Evolutionary conservation across 2,329 filamentous ascomycete genomes (phyloP).

Genomic region (Penicillium frequentans): DNA sequence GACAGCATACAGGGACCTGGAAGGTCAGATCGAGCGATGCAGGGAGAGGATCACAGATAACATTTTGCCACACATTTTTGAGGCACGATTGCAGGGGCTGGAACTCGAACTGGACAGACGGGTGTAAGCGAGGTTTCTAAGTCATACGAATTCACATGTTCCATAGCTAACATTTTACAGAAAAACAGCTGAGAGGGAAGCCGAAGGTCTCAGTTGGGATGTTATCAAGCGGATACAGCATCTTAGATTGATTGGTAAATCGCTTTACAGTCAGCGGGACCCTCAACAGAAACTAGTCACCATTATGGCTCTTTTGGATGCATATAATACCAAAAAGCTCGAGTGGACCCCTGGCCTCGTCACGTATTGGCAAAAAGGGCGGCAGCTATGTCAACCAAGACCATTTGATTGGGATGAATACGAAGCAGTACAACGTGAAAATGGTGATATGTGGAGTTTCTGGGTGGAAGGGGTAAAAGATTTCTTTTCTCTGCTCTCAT

Average conservation of each 20-base stretch:
- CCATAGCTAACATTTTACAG: neutral
- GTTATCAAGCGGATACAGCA: neutral
- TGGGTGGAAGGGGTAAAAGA: constrained; percentile 2
- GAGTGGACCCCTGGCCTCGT: neutral
- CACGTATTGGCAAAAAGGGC: constrained; percentile 6
- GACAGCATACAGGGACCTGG: neutral
- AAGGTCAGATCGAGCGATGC: constrained; percentile 5
- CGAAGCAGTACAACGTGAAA: neutral
- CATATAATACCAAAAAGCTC: neutral
- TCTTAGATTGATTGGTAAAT: neutral
- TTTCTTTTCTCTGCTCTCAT: neutral
- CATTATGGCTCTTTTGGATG: neutral
- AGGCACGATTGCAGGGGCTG: neutral
- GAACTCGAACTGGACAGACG: neutral
- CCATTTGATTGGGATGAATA: constrained; percentile 6
- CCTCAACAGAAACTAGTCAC: neutral
- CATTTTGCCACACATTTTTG: neutral
- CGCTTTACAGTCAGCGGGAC: neutral
- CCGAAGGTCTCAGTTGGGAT: neutral
- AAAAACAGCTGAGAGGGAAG: neutral
- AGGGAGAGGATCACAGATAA: constrained; percentile 4
- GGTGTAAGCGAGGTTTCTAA: neutral
- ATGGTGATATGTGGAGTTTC: neutral
- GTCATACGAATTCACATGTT: too few species aligned
- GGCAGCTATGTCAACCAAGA: constrained; percentile 5